Evolutionary conservation across 306 rosid genomes (phyloP), one percentile per base, ranked within the genome.

Genomic region (Hippophae tibetana): DNA sequence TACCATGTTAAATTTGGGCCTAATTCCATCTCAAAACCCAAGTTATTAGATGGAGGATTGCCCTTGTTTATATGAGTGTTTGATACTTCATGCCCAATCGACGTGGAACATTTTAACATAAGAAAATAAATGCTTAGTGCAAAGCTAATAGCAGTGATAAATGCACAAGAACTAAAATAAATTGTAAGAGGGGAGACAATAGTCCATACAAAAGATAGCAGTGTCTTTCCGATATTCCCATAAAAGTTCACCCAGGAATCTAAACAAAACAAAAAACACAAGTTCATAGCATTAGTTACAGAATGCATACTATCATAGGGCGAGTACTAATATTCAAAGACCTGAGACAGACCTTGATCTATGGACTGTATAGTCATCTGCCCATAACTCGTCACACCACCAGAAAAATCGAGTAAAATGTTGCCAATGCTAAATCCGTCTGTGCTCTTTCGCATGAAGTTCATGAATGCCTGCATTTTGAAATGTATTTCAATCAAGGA

Each of bases 241-340:
- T 82, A 84, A 25, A 89, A 86, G 82, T 84, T 89, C 66, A 86
- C 83, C 95, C 89, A 88, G 56, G 99, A 92, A 70, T 49, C 99
- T 88, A 78, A 13, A 76, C 38, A 27, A 71, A 76, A 45, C 8
- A 3, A 45, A 61, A 65, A 31, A 44, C 8, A 26, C 41, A 43
- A 18, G 45, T 49, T 26, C 66, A 60, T 63, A 6, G 57, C 49
- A 50, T 62, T 7, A 61, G 3, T 27, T 50, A 54, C 51, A 9
- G 66, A 23, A 12, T 42, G 47, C 60, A 78, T 10, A 7, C n/a
- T 64, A 53, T 60, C 3, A 58, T 6, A 57, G n/a, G 54, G 10
- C n/a, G 58, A 47, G 18, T 52, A 25, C 54, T 3, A 6, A 52
- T 52, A 56, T 61, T 42, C 26, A 10, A n/a, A 64, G 61, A 52